These are phyloP conservation scores for Polysphondylium violaceum DNA, from an alignment of 78 protist species.

Conservation along the genomic window DNA sequence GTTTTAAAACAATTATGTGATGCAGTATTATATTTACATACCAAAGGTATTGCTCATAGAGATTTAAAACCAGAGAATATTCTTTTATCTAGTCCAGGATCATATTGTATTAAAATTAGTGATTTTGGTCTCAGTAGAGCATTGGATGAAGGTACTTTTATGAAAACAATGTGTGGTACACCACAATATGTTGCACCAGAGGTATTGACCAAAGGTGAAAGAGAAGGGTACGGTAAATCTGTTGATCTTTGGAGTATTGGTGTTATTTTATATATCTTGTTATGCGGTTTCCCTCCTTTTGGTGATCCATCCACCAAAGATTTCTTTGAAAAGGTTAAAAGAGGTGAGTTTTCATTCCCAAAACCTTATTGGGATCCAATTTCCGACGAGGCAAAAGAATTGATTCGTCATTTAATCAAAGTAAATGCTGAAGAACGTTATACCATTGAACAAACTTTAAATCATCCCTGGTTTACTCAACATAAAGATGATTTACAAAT, in stretches of 20 bases:
- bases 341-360: constrained; percentile 75
- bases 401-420: constrained; percentile 42
- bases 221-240: constrained; percentile 70
- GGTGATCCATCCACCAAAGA: constrained; percentile 43
- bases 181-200: constrained; percentile 84
- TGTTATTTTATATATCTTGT: constrained; percentile 65
- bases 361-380: constrained; percentile 83
- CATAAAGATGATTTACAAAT: constrained; percentile 48
- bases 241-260: constrained; percentile 86
- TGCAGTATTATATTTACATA: constrained; percentile 77
- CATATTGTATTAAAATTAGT: constrained; percentile 36
- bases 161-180: constrained; percentile 85
- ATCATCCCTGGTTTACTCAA: constrained; percentile 75
- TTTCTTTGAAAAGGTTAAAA: constrained; percentile 62
- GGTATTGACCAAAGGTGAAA: constrained; percentile 55
- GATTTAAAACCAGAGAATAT: constrained; percentile 87
- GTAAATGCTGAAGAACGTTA: constrained; percentile 52
- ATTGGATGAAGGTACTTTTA: constrained; percentile 72
- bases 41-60: constrained; percentile 79
- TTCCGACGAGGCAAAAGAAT: constrained; percentile 50
- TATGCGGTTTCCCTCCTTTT: constrained; percentile 82
- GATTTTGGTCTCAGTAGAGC: constrained; percentile 79
- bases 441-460: constrained; percentile 66
- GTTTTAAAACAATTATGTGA: constrained; percentile 62
- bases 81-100: constrained; percentile 32